Percentiles rank a stretch among this genome's conserved stretches.
Evolutionary conservation across 225 moss, liverwort and hornwort genomes (phyloP).

Genomic region (Antitrichia curtipendula): DNA sequence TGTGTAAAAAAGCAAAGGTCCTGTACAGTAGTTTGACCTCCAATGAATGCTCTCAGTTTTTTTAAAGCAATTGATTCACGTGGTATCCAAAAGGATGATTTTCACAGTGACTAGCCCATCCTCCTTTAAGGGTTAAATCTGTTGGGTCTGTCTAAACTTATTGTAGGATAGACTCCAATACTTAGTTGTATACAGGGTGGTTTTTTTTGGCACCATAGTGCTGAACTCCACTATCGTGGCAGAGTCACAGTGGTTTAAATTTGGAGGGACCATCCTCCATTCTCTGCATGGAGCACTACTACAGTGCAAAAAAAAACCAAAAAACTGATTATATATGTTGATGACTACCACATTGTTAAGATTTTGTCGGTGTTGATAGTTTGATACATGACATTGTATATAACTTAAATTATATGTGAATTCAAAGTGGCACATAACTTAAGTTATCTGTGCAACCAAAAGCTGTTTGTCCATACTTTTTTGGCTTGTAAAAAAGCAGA

Average conservation of each 20-base stretch:
- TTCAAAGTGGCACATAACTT: not conserved
- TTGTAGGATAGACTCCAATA: not conserved
- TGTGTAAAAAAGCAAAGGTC: fast-evolving
- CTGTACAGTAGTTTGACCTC: not conserved
- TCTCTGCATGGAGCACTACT: too few species aligned
- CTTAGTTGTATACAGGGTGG: not conserved
- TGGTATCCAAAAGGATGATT: not conserved
- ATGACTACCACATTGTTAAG: not conserved
- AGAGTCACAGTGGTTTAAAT: too few species aligned
- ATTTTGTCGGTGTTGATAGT: not conserved
- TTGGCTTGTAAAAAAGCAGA: not conserved
- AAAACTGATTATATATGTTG: too few species aligned
- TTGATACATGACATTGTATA: not conserved
- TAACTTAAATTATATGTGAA: not conserved
- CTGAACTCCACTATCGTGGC: too few species aligned
- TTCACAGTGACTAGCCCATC: fast-evolving
- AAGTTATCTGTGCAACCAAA: not conserved
- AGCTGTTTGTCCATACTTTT: not conserved
- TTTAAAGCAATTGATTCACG: not conserved
- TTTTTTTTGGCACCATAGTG: too few species aligned
- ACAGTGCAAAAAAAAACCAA: too few species aligned
- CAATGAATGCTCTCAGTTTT: not conserved
- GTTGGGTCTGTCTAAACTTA: too few species aligned
- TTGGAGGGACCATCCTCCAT: too few species aligned
- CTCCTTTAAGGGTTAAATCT: not conserved